Conservation (phyloP, 1,284 basidiomycete genomes). For the Gymnopus androsaceus region DNA sequence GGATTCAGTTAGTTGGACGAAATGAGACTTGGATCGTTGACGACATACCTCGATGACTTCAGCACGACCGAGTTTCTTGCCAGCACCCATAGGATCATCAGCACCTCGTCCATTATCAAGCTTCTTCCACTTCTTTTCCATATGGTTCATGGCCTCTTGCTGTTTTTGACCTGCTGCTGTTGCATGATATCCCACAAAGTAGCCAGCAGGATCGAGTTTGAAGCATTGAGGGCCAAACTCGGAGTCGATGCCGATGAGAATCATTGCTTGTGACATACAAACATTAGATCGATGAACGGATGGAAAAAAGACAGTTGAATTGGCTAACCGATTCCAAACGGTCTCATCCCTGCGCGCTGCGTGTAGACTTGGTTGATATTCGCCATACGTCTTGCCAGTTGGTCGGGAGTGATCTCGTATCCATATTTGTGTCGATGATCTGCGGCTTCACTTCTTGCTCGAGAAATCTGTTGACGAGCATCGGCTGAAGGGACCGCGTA, state of each 20-base stretch:
- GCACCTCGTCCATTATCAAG: conserved; percentile 73
- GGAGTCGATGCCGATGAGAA: conserved; percentile 90
- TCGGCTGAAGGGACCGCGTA: conserved; percentile 63
- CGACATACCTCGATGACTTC: conserved; percentile 81
- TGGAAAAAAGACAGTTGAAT: background rate
- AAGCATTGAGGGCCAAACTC: conserved; percentile 93
- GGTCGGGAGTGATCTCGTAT: conserved; percentile 96
- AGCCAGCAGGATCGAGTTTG: conserved; percentile 98
- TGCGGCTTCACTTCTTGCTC: conserved; percentile 90
- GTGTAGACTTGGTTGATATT: conserved; percentile 99
- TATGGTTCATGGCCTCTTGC: conserved; percentile 96
- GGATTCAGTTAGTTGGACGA: background rate
- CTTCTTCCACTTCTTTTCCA: conserved; percentile 99
- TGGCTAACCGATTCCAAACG: conserved; percentile 88
- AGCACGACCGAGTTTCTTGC: conserved; percentile 61
- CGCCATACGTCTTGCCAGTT: conserved; percentile 90
- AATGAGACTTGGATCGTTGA: conserved; percentile 31
- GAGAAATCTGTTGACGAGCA: conserved; percentile 86
- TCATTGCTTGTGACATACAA: conserved; percentile 73
- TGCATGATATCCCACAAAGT: conserved; percentile 98
- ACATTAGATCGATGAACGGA: background rate
- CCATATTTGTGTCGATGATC: conserved; percentile 97
- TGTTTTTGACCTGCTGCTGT: conserved; percentile 97
- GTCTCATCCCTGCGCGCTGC: conserved; percentile 96
- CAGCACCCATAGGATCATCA: conserved; percentile 73